These are phyloP conservation scores for Colletotrichum spinosum DNA, from an alignment of 2,329 filamentous ascomycete species.

Conservation along the genomic window DNA sequence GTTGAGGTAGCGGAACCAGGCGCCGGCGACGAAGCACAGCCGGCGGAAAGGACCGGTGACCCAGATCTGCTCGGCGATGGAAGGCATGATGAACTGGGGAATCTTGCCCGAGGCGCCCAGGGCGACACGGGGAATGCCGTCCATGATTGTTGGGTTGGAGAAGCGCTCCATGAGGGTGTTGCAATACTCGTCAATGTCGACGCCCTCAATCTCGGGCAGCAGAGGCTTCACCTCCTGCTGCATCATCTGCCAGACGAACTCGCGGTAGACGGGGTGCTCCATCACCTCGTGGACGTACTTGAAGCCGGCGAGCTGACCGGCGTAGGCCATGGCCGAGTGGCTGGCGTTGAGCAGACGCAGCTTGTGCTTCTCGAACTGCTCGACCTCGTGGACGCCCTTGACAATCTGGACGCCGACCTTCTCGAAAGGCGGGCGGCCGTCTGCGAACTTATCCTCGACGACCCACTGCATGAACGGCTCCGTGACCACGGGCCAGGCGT, in stretches of 20 bases:
- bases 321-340: constrained; percentile 64
- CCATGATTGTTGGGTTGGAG: constrained; percentile 67
- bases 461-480: constrained; percentile 69
- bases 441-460: constrained; percentile 62
- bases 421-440: constrained; percentile 64
- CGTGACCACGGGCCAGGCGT: constrained; percentile 65
- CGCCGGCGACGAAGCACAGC: constrained; percentile 59
- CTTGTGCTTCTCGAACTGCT: constrained; percentile 68
- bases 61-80: constrained; percentile 60
- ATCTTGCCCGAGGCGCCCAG: constrained; percentile 66
- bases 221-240: constrained; percentile 65
- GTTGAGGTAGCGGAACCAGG: constrained; percentile 64
- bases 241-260: constrained; percentile 66
- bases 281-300: constrained; percentile 67
- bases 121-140: constrained; percentile 63
- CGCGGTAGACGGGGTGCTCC: constrained; percentile 58
- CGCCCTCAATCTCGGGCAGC: constrained; percentile 61
- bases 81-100: constrained; percentile 63
- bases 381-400: constrained; percentile 61
- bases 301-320: constrained; percentile 63
- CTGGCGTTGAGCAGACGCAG: constrained; percentile 65
- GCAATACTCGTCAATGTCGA: constrained; percentile 64
- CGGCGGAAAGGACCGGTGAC: constrained; percentile 57
- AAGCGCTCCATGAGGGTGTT: constrained; percentile 65
- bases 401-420: constrained; percentile 65